phyloP scores from a whole-genome alignment of 225 moss, liverwort and hornwort species.

The Thuidium tamariscinum region DNA sequence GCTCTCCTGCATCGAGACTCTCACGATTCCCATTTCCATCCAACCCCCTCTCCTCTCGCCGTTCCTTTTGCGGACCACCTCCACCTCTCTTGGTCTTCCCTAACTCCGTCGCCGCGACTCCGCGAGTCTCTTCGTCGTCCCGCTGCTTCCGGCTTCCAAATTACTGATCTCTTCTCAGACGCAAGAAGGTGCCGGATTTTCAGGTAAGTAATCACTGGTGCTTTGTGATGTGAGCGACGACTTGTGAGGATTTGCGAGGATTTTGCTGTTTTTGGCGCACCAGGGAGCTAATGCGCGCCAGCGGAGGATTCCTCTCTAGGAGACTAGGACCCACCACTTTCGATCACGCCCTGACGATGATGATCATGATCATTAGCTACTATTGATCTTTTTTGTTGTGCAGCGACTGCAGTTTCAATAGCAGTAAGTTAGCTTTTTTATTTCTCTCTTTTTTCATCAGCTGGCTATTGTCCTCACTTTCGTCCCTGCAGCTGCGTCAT shows the following conservation, averaged over 20 bases:
- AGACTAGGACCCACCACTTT: slow-evolving; percentile 25
- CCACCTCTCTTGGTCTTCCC: too few species aligned
- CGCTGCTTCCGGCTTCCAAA: too few species aligned
- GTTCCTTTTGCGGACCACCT: too few species aligned
- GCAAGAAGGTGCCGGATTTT: too few species aligned
- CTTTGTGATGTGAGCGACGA: background rate
- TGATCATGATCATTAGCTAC: background rate
- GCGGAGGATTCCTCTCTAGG: background rate
- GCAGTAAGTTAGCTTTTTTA: background rate
- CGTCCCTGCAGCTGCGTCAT: background rate
- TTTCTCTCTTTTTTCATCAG: background rate
- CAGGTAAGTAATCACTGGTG: background rate
- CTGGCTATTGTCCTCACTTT: slow-evolving; percentile 14
- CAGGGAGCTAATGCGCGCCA: slow-evolving; percentile 14
- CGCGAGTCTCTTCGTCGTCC: too few species aligned
- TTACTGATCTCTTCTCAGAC: too few species aligned
- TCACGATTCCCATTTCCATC: too few species aligned
- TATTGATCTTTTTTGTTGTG: background rate
- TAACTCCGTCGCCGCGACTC: too few species aligned
- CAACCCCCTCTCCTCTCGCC: too few species aligned
- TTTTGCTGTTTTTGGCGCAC: slow-evolving; percentile 15
- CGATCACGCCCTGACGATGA: background rate
- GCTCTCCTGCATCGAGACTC: too few species aligned
- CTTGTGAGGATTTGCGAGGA: background rate
- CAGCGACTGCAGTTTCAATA: background rate